phyloP scores from a whole-genome alignment of 768 basidiomycete species.

The Suillus paluster region DNA sequence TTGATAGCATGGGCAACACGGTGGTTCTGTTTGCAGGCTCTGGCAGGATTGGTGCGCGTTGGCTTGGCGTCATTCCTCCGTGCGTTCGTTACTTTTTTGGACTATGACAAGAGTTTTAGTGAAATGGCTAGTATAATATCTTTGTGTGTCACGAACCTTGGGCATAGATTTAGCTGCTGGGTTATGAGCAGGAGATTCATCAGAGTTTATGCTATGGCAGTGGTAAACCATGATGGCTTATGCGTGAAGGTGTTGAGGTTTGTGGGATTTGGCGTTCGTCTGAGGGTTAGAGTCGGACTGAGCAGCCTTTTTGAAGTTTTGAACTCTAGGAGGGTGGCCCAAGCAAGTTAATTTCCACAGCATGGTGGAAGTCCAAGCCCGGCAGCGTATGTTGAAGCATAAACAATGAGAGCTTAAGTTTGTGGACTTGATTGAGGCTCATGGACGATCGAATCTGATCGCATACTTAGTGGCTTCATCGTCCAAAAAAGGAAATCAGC shows the following conservation, averaged over 20 bases:
- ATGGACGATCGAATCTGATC: slow-evolving; percentile 1
- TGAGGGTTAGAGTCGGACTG: background rate
- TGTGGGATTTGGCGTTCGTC: background rate
- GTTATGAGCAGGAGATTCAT: background rate
- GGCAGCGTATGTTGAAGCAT: background rate
- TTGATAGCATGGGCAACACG: slow-evolving; percentile 31
- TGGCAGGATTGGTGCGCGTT: slow-evolving; percentile 1
- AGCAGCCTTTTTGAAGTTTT: background rate
- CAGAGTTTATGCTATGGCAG: slow-evolving; percentile 7
- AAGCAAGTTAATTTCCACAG: slow-evolving; percentile 8
- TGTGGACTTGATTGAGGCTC: too few species aligned
- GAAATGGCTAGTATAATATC: background rate
- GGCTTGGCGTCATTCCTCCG: slow-evolving; percentile 7
- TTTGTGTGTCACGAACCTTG: background rate
- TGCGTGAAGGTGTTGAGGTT: slow-evolving; percentile 16
- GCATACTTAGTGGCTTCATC: background rate
- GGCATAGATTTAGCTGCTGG: background rate
- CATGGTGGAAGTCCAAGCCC: too few species aligned
- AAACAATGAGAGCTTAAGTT: slow-evolving; percentile 26
- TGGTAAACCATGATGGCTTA: slow-evolving; percentile 6
- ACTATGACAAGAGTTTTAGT: slow-evolving; percentile 3
- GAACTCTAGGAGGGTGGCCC: background rate
- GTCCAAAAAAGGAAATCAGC: slow-evolving; percentile 18
- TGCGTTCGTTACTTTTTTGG: slow-evolving; percentile 4
- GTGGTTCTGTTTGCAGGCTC: background rate